Evolutionary conservation across 768 basidiomycete species (phyloP).

Genomic region (Cystobasidium tubakii): DNA sequence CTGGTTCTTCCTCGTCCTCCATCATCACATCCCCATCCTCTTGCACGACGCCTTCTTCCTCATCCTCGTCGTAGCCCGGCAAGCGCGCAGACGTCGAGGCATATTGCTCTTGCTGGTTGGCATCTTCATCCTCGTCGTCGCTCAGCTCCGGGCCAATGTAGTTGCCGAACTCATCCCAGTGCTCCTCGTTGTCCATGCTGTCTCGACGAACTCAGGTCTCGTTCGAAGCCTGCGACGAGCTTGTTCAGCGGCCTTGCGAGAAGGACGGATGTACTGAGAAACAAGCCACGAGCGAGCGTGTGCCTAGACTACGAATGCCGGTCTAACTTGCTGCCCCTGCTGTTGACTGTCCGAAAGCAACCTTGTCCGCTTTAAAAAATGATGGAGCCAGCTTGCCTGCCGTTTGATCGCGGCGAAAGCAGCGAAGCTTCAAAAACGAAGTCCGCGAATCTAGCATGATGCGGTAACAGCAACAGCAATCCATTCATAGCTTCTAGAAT

Average conservation of each 20-base stretch:
- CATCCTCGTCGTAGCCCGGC: constrained; percentile 30
- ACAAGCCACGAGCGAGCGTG: background rate
- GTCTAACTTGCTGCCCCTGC: background rate
- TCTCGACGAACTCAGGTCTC: background rate
- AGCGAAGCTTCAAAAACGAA: background rate
- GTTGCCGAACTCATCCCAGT: constrained; percentile 38
- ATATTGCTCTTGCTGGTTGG: constrained; percentile 34
- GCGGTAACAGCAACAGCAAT: background rate
- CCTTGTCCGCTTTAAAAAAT: background rate
- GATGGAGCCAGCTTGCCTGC: background rate
- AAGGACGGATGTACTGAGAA: background rate
- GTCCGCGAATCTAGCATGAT: too few species aligned
- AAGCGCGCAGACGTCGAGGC: constrained; percentile 35
- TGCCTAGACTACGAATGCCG: background rate
- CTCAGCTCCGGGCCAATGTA: constrained; percentile 32
- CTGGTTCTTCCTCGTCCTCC: constrained; percentile 46
- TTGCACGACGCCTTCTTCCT: constrained; percentile 29
- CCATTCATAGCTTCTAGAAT: background rate
- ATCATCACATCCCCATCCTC: constrained; percentile 38
- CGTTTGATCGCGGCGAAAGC: background rate
- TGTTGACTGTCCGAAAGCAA: background rate
- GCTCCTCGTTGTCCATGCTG: constrained; percentile 22
- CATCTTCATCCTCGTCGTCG: constrained; percentile 22
- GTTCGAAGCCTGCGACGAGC: background rate
- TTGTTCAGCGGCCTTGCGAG: background rate